These are phyloP conservation scores for Mortierella claussenii DNA, from an alignment of 192 early-diverging fungal genomes.

Conservation along the genomic window DNA sequence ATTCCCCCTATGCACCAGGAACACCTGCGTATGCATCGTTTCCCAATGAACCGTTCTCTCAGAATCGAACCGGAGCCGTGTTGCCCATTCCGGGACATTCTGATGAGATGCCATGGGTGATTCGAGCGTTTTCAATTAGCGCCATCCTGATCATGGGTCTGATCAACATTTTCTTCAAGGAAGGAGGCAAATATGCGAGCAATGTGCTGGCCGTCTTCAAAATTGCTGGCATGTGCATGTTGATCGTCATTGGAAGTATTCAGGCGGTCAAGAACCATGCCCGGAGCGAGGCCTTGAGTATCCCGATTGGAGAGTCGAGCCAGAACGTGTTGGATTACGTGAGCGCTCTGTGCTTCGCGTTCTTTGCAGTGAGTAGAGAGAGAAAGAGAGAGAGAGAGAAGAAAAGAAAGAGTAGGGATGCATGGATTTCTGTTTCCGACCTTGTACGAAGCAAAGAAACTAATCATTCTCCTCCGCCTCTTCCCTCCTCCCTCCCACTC, in stretches of 20 bases:
- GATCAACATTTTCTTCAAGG: slow-evolving; percentile 56
- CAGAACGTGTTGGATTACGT: slow-evolving; percentile 48
- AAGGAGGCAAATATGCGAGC: slow-evolving; percentile 54
- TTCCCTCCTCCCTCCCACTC: background rate
- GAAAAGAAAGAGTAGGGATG: background rate
- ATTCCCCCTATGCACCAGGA: slow-evolving; percentile 26
- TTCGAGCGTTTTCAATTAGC: slow-evolving; percentile 28
- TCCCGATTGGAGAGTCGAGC: slow-evolving; percentile 39
- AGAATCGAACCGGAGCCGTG: background rate
- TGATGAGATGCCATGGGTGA: slow-evolving; percentile 25
- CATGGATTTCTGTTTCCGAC: background rate
- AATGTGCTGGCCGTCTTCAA: slow-evolving; percentile 49
- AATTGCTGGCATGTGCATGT: slow-evolving; percentile 41
- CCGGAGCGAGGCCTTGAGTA: slow-evolving; percentile 31
- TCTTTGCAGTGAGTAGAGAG: slow-evolving; percentile 40
- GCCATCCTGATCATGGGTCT: slow-evolving; percentile 37
- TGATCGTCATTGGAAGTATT: slow-evolving; percentile 43
- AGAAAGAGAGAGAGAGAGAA: too few relatives aligned
- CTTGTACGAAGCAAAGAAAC: background rate
- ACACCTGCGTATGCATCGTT: slow-evolving; percentile 16
- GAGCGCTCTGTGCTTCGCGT: slow-evolving; percentile 48
- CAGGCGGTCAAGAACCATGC: slow-evolving; percentile 48
- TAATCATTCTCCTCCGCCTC: background rate
- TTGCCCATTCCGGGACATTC: slow-evolving; percentile 1
- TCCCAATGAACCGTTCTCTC: slow-evolving; percentile 9